phyloP scores from a whole-genome alignment of 768 basidiomycete species.

The Cubamyces sp. region DNA sequence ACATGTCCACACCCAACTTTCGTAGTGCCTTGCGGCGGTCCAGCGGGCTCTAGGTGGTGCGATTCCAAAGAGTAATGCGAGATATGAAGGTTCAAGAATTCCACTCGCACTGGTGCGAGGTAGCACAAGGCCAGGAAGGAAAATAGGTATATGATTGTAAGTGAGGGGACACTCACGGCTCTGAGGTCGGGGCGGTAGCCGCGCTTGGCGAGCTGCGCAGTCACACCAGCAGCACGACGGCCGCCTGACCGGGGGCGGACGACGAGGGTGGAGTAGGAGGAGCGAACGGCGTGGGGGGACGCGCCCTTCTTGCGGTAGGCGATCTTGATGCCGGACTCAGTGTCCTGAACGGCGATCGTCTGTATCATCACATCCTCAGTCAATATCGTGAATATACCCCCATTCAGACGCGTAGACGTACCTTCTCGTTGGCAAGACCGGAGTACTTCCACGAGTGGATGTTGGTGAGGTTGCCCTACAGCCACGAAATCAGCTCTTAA shows the following conservation, averaged over 20 bases:
- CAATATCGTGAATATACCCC: background rate
- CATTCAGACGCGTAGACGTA: conserved; percentile 31
- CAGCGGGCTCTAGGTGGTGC: conserved; percentile 95
- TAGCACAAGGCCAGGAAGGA: conserved; percentile 19
- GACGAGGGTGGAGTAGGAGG: conserved; percentile 50
- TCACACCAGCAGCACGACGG: conserved; percentile 72
- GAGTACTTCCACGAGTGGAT: conserved; percentile 93
- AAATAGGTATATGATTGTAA: background rate
- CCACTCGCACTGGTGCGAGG: conserved; percentile 12
- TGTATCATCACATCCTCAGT: conserved; percentile 33
- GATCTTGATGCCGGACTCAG: conserved; percentile 60
- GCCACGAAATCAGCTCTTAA: conserved; percentile 22
- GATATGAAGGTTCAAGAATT: conserved; percentile 16
- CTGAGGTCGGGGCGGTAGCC: conserved; percentile 83
- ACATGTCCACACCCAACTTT: conserved; percentile 92
- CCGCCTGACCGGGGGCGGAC: conserved; percentile 72
- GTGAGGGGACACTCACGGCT: conserved; percentile 52
- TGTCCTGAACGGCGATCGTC: conserved; percentile 68
- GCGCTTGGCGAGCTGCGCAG: conserved; percentile 58
- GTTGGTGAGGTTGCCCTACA: conserved; percentile 84
- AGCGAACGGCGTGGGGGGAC: conserved; percentile 51
- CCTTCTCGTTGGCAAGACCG: conserved; percentile 85
- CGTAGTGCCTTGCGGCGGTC: conserved; percentile 64
- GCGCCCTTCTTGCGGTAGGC: conserved; percentile 67
- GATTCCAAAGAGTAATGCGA: conserved; percentile 28